Evolutionary conservation across 371 early-diverging fungal species (phyloP).

Genomic region (Circinella minor): DNA sequence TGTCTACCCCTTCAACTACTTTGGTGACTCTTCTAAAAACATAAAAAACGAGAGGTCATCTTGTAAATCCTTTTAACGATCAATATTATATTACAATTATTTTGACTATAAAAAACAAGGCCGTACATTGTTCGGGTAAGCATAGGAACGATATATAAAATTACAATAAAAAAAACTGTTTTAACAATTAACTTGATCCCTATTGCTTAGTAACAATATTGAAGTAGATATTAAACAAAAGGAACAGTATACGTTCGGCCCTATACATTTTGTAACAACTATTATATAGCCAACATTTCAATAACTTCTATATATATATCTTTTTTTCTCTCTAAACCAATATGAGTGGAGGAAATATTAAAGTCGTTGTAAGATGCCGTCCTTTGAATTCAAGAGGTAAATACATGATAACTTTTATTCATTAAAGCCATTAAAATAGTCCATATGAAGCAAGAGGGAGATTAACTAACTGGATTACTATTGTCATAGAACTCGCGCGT

Average conservation of each 20-base stretch:
- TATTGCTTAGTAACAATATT: too few relatives aligned
- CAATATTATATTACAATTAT: neutral
- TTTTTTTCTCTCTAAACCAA: neutral
- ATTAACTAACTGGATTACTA: neutral
- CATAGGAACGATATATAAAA: neutral
- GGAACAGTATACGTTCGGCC: too few relatives aligned
- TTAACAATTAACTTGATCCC: too few relatives aligned
- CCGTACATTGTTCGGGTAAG: neutral
- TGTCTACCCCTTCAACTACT: neutral
- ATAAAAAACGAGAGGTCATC: neutral
- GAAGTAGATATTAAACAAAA: too few relatives aligned
- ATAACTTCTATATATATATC: too few relatives aligned
- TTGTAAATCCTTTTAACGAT: neutral
- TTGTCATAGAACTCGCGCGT: slow-evolving; percentile 58
- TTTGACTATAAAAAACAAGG: neutral
- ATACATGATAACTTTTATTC: too few relatives aligned
- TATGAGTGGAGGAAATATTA: slow-evolving; percentile 63
- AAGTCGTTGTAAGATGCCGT: slow-evolving; percentile 79
- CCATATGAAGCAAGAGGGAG: neutral
- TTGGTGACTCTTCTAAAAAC: neutral
- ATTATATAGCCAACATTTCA: too few relatives aligned
- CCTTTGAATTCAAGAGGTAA: slow-evolving; percentile 76
- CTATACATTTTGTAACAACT: too few relatives aligned
- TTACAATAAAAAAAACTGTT: neutral
- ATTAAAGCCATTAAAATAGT: neutral